A percentile compares a stretch with the other conserved stretches of the same genome.
These are phyloP conservation scores for Rhizoclosmatium globosum DNA, from an alignment of 192 early-diverging fungal genomes.

Conservation along the genomic window DNA sequence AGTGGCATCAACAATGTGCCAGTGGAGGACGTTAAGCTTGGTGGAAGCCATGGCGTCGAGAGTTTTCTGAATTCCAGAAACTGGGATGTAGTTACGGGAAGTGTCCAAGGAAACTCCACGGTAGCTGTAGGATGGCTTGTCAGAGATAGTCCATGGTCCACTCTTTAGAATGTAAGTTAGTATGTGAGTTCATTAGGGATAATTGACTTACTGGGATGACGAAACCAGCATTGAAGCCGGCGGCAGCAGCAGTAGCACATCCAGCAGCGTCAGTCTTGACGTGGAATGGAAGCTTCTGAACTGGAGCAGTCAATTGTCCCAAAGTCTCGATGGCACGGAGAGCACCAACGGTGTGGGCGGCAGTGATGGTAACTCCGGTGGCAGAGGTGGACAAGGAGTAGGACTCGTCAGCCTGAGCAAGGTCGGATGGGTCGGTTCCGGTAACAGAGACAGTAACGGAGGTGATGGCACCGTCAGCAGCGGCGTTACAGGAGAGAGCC, in stretches of 20 bases:
- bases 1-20: conserved; percentile 53
- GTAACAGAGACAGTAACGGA: not conserved
- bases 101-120: conserved; percentile 52
- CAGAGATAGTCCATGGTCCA: conserved; percentile 14
- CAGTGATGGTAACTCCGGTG: conserved; percentile 46
- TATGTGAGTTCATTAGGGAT: too few species aligned
- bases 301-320: conserved; percentile 64
- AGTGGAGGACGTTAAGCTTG: conserved; percentile 45
- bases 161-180: not conserved
- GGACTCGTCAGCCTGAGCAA: conserved; percentile 31
- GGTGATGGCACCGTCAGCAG: not conserved
- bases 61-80: conserved; percentile 28
- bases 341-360: conserved; percentile 72
- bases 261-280: conserved; percentile 70
- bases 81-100: conserved; percentile 48
- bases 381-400: conserved; percentile 20
- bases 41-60: conserved; percentile 34
- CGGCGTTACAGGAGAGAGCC: not conserved
- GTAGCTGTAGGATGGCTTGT: conserved; percentile 27
- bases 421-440: conserved; percentile 44
- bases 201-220: conserved; percentile 11
- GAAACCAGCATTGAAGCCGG: conserved; percentile 23
- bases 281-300: conserved; percentile 8
- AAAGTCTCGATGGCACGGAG: conserved; percentile 77
- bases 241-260: not conserved